Conservation (phyloP, 148 eudicot genomes). For the Pouteria glomerata region DNA sequence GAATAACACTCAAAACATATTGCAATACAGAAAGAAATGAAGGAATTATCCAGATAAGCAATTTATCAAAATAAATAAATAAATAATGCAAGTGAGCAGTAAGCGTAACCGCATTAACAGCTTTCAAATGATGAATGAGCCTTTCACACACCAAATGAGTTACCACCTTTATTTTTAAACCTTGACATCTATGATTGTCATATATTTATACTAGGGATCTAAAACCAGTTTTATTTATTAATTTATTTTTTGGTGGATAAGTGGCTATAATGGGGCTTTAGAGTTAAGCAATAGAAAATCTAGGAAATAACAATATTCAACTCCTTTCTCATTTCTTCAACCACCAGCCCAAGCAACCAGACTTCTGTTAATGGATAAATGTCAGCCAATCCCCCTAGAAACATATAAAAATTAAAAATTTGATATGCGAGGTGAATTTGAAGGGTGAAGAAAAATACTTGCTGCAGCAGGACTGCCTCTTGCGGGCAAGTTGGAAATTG, state of each 20-base stretch:
- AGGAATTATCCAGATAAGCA: neutral
- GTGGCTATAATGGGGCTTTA: too few relatives aligned
- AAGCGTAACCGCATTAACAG: neutral
- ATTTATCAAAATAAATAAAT: neutral
- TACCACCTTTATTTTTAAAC: neutral
- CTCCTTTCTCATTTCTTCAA: neutral
- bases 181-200: neutral
- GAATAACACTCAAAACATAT: neutral
- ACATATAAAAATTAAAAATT: neutral
- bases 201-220: neutral
- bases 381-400: neutral
- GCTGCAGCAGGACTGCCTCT: slow-evolving; percentile 70
- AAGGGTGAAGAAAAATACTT: slow-evolving; percentile 35
- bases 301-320: too few relatives aligned
- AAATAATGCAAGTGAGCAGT: too few relatives aligned
- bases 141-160: neutral
- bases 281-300: neutral
- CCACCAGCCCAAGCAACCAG: neutral
- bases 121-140: neutral
- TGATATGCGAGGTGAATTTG: neutral
- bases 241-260: neutral
- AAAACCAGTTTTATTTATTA: neutral
- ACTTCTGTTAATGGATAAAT: neutral
- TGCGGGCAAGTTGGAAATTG: slow-evolving; percentile 88
- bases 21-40: neutral